Base-by-base conservation (phyloP, 805 yeast genomes). In the Saccharomycopsis fermentans region DNA sequence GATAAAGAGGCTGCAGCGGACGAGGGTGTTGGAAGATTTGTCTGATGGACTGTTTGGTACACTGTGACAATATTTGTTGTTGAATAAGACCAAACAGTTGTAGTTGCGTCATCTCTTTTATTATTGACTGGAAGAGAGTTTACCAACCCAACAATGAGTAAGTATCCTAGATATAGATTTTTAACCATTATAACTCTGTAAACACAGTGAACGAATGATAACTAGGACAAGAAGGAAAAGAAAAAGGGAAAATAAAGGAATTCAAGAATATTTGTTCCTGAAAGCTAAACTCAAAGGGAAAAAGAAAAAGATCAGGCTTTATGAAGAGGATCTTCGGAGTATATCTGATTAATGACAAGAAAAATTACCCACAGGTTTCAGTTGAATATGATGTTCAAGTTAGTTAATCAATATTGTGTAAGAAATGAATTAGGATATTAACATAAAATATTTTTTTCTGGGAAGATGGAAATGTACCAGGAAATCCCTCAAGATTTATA, bases 11-110 rank as follows among this genome's bases (percentile, higher is more conserved):
- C 56, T 40, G 59, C 56, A 14, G 26, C 50, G 6, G 58, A n/a
- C 17, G 62, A 54, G 4, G 59, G 58, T n/a, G 63, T 55, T 6
- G 59, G 26, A 17, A 9, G 29, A 24, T 34, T 21, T 26, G 54
- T 54, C n/a, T 50, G 58, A 32, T 58, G 60, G 48, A 54, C 51
- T 12, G 40, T 40, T 27, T 29, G 52, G n/a, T 51, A 55, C 21
- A 62, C 60, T 26, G 62, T 59, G n/a, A 40, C 58, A 21, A 55
- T 24, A 39, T 56, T 35, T 39, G 58, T 56, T 11, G 56, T 19
- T 17, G 57, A 39, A 35, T 52, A 52, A n/a, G 54, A 14, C 24
- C 24, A 37, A 47, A 40, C 29, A 9, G 61, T 58, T 6, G 58
- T 50, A 26, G 57, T 43, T 4, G 36, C 24, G 2, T 55, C 60